A percentile compares a stretch with the other conserved stretches of the same genome.
Conservation (phyloP, 2,329 filamentous ascomycete genomes). For the Claviceps maximensis region DNA sequence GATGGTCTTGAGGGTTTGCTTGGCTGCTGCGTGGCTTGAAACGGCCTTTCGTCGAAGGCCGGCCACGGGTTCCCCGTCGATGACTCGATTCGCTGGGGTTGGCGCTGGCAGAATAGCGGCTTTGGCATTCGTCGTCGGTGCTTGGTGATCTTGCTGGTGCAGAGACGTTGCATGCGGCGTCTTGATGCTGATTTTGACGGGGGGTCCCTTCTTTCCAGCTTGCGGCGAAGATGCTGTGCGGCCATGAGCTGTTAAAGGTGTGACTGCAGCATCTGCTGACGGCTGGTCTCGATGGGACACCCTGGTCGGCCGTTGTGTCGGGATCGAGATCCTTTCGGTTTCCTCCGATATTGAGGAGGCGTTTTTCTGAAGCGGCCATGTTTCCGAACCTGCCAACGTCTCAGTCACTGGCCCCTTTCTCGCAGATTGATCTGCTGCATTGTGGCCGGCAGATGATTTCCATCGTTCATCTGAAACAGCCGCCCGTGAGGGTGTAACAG, state of each 20-base stretch:
- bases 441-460: neutral
- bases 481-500: conserved; percentile 23
- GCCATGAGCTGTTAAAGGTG: neutral
- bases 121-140: neutral
- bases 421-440: neutral
- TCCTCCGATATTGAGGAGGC: neutral
- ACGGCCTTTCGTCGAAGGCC: conserved; percentile 23
- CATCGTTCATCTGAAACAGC: conserved; percentile 21
- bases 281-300: neutral
- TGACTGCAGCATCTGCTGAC: neutral
- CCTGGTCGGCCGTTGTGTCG: neutral
- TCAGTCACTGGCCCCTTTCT: neutral
- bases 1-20: conserved; percentile 19
- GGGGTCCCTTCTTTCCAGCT: neutral
- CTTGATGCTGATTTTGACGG: neutral
- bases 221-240: neutral
- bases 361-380: neutral
- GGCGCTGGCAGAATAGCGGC: neutral
- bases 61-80: conserved; percentile 17
- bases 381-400: neutral
- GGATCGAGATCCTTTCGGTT: neutral
- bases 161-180: neutral
- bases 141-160: neutral
- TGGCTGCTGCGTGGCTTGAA: conserved; percentile 12
- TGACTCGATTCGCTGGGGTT: conserved; percentile 14